Percentiles rank a stretch among this genome's conserved stretches.
Evolutionary conservation across 257 asterid species (phyloP).

Genomic region (Avicennia marina): DNA sequence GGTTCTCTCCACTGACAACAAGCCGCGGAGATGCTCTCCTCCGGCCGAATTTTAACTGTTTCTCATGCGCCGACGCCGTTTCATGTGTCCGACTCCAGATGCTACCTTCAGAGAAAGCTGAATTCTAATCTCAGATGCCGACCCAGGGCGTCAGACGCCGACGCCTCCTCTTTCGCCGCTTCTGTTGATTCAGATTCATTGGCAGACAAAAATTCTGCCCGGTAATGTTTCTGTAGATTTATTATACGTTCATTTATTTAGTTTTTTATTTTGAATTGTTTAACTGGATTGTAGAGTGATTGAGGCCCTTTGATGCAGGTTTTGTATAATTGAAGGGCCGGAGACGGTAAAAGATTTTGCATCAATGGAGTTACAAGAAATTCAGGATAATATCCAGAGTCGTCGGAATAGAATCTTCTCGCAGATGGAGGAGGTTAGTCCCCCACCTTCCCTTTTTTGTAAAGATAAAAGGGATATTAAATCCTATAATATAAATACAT

Average conservation of each 20-base stretch:
- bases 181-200: constrained; percentile 41
- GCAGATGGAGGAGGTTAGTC: constrained; percentile 92
- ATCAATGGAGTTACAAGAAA: constrained; percentile 82
- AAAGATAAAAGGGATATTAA: no score
- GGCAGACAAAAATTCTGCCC: constrained; percentile 38
- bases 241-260: constrained; percentile 10
- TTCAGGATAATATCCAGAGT: constrained; percentile 84
- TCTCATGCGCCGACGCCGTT: constrained; percentile 39
- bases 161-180: constrained; percentile 45
- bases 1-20: constrained; percentile 24
- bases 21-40: constrained; percentile 43
- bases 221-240: constrained; percentile 23
- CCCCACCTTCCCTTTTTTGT: no score
- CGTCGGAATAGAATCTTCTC: constrained; percentile 84
- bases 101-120: constrained; percentile 23
- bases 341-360: constrained; percentile 89
- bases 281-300: neutral
- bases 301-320: constrained; percentile 39
- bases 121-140: constrained; percentile 45
- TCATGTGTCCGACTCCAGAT: constrained; percentile 27
- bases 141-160: constrained; percentile 56
- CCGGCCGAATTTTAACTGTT: constrained; percentile 53
- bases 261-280: neutral
- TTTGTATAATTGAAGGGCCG: constrained; percentile 96
- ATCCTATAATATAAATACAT: no score